These are phyloP conservation scores for Talaromyces piceae DNA, from an alignment of 2,329 filamentous ascomycete genomes.

Conservation along the genomic window DNA sequence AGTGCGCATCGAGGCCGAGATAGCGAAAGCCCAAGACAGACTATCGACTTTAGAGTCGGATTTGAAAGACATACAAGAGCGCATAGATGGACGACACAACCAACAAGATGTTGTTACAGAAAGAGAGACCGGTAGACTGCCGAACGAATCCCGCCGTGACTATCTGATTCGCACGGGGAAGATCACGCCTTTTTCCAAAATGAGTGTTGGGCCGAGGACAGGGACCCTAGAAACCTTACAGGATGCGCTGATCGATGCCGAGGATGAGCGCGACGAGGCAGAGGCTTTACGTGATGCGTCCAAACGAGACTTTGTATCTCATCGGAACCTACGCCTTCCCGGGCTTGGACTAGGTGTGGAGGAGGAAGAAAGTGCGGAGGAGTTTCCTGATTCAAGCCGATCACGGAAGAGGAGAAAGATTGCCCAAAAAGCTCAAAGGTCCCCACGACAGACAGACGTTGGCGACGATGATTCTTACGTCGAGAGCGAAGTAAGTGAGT, in stretches of 20 bases:
- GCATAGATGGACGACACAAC: conserved; percentile 68
- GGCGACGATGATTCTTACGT: conserved; percentile 28
- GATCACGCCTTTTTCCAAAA: conserved; percentile 88
- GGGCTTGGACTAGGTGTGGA: conserved; percentile 59
- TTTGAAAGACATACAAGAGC: conserved; percentile 68
- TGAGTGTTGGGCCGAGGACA: conserved; percentile 53
- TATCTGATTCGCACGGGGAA: conserved; percentile 94
- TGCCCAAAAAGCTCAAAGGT: conserved; percentile 6
- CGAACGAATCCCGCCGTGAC: conserved; percentile 76
- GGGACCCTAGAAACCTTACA: conserved; percentile 63
- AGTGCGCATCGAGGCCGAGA: conserved; percentile 45
- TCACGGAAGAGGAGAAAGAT: conserved; percentile 31
- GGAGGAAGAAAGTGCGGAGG: conserved; percentile 24
- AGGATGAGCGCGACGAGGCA: conserved; percentile 55
- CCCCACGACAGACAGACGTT: conserved; percentile 9
- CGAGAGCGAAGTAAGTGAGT: conserved; percentile 23
- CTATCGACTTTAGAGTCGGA: conserved; percentile 62
- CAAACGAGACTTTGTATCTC: conserved; percentile 48
- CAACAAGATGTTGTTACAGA: conserved; percentile 41
- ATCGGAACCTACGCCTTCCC: conserved; percentile 65
- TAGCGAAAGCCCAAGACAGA: conserved; percentile 58
- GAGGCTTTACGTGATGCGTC: conserved; percentile 40
- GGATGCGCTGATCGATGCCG: conserved; percentile 72
- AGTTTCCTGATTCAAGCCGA: conserved; percentile 9
- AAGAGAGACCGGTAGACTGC: conserved; percentile 48